A percentile compares a stretch with the other conserved stretches of the same genome.
Evolutionary conservation across 192 early-diverging fungal species (phyloP).

Genomic region (Ambispora gerdemannii): DNA sequence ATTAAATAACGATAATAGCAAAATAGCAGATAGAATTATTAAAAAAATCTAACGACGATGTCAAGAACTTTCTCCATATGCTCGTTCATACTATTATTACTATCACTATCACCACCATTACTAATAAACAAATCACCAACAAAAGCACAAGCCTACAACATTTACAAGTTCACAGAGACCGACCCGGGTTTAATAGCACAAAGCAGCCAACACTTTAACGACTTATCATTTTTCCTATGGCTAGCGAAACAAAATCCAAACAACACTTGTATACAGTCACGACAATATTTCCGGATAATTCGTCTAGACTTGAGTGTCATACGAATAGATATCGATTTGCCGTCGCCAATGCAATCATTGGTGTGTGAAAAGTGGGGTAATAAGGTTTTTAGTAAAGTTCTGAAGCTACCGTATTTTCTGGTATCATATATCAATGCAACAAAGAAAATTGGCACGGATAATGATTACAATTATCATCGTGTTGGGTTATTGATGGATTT

Average conservation of each 20-base stretch:
- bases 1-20: too few species aligned
- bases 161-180: background rate
- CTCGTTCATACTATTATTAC: too few species aligned
- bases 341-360: background rate
- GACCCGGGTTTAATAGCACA: background rate
- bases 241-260: background rate
- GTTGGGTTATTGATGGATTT: background rate
- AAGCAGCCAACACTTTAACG: background rate
- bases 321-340: background rate
- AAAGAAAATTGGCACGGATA: background rate
- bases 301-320: background rate
- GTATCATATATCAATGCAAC: background rate
- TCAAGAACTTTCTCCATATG: too few species aligned
- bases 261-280: background rate
- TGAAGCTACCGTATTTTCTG: background rate
- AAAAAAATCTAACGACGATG: too few species aligned
- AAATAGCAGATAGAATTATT: too few species aligned
- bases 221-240: background rate
- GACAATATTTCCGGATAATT: background rate
- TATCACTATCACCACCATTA: too few species aligned
- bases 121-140: too few species aligned
- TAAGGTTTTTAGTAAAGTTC: background rate
- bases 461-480: background rate
- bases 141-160: too few species aligned
- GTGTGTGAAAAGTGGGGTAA: background rate